Base-by-base conservation (phyloP, 768 basidiomycete genomes). In the Pleurotus pulmonarius region DNA sequence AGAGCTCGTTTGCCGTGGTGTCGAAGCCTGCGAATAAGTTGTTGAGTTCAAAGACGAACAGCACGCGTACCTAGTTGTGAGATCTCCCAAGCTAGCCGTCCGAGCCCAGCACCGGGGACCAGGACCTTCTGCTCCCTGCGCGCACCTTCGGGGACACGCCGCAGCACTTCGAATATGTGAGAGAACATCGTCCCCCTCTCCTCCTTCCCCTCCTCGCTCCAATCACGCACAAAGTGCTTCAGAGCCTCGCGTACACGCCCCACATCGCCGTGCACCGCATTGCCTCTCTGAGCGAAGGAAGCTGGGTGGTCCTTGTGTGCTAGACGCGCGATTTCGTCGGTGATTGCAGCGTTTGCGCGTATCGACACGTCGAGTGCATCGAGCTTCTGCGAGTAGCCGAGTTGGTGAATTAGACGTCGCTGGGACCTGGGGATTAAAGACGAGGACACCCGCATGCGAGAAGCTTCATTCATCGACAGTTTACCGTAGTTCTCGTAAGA, bases 201-300 rank as follows among this genome's bases (percentile, higher is more conserved):
- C 5, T 38, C 40, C 1, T 65, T 62, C 1, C 86, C 86, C 57
- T 85, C 83, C 5, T 66, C 64, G 61, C 84, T 86, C 87, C 87
- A 88, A 63, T 90, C 87, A 4, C 87, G 75, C 20, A 88, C 75
- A 58, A 86, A 85, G 64, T 88, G 87, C 67, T 86, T 86, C 58
- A 90, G 63, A 1, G 83, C 66, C 65, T 88, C 85, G 9, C 80
- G 69, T 4, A 81, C 81, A 12, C 82, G 74, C 20, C 73, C 56
- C 39, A 22, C 41, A 37, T 52, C 29, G 15, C 29, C 39, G 46
- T 25, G 16, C 24, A 34, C 2, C 11, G 29, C 37, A 40, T 39
- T 29, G 24, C 45, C 47, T 22, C 2, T 58, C 20, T 67, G 65
- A 9, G 64, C 58, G 3, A 61, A 71, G 20, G 67, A 56, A n/a